Conservation (phyloP, 1,284 basidiomycete species). For the Ganoderma sinense region DNA sequence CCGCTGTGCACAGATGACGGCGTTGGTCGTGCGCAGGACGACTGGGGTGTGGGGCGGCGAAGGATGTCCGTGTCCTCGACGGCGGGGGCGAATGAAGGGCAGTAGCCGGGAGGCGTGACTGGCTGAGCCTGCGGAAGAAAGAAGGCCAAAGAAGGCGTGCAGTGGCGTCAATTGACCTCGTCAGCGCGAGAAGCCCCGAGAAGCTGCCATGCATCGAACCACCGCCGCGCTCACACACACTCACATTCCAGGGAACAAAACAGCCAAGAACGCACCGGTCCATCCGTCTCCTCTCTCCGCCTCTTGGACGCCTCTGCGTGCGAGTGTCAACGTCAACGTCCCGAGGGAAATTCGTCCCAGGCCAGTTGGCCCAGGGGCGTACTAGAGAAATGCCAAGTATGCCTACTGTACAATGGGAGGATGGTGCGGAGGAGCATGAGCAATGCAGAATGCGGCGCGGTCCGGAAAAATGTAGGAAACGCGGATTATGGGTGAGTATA, state of each 20-base stretch:
- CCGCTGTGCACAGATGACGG: neutral
- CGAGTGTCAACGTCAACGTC: neutral
- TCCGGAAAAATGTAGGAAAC: slow-evolving; percentile 9
- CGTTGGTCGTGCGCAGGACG: neutral
- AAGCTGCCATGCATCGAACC: slow-evolving; percentile 27
- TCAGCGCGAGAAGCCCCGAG: slow-evolving; percentile 31
- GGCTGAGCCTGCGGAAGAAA: slow-evolving; percentile 3
- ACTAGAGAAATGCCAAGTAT: slow-evolving; percentile 16
- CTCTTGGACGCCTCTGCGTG: neutral
- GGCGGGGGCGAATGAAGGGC: slow-evolving; percentile 8
- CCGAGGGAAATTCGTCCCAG: neutral
- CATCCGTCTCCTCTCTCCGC: too few species aligned
- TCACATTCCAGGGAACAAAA: slow-evolving; percentile 18
- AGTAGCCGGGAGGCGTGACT: slow-evolving; percentile 6
- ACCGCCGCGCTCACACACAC: slow-evolving; percentile 25
- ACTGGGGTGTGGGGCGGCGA: neutral
- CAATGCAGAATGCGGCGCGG: slow-evolving; percentile 10
- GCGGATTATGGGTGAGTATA: neutral
- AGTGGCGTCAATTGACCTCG: slow-evolving; percentile 20
- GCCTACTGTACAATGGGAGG: slow-evolving; percentile 29
- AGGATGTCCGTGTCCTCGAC: slow-evolving; percentile 6
- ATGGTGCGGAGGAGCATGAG: slow-evolving; percentile 1
- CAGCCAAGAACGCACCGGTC: neutral
- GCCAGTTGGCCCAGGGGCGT: neutral
- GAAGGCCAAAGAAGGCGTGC: slow-evolving; percentile 14